These are phyloP conservation scores for Blastocystis sp. DNA, from an alignment of 352 stramenopile species.

Conservation along the genomic window DNA sequence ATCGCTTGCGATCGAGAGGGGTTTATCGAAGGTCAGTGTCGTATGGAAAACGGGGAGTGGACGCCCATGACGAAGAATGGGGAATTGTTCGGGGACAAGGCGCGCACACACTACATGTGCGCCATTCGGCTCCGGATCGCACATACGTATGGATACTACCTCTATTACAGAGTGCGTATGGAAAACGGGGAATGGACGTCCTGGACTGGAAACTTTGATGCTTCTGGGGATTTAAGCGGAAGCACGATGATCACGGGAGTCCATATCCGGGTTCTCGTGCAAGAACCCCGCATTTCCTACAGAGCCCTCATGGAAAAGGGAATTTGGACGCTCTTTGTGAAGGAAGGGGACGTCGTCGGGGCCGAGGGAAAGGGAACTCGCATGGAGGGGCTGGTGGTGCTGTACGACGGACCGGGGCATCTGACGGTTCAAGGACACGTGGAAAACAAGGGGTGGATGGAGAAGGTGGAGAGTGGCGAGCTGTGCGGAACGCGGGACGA, in stretches of 20 bases:
- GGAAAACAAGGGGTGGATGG: conserved; percentile 56
- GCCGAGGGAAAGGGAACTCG: conserved; percentile 32
- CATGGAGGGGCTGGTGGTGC: conserved; percentile 27
- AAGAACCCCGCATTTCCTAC: conserved; percentile 51
- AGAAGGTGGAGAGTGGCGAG: conserved; percentile 37
- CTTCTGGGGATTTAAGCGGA: conserved; percentile 14
- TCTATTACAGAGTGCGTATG: conserved; percentile 37
- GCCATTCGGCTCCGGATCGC: conserved; percentile 27
- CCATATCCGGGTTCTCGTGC: conserved; percentile 2
- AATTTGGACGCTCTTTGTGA: conserved; percentile 42
- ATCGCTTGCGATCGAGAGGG: background rate
- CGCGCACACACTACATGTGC: background rate
- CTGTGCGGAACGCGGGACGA: conserved; percentile 40
- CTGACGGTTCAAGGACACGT: conserved; percentile 30
- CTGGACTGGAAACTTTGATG: conserved; percentile 47
- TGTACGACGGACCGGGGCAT: conserved; percentile 52
- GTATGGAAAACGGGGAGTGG: conserved; percentile 30
- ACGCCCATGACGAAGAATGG: background rate
- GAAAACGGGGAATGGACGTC: conserved; percentile 16
- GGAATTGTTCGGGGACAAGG: conserved; percentile 6
- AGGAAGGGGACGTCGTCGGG: conserved; percentile 33
- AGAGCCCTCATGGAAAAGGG: conserved; percentile 22
- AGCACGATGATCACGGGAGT: background rate
- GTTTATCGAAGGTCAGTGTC: conserved; percentile 10
- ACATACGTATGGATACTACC: conserved; percentile 20